Evolutionary conservation across 2,329 filamentous ascomycete genomes (phyloP), one percentile per base, ranked within the genome.

Genomic region (Aspergillus aculeatus): DNA sequence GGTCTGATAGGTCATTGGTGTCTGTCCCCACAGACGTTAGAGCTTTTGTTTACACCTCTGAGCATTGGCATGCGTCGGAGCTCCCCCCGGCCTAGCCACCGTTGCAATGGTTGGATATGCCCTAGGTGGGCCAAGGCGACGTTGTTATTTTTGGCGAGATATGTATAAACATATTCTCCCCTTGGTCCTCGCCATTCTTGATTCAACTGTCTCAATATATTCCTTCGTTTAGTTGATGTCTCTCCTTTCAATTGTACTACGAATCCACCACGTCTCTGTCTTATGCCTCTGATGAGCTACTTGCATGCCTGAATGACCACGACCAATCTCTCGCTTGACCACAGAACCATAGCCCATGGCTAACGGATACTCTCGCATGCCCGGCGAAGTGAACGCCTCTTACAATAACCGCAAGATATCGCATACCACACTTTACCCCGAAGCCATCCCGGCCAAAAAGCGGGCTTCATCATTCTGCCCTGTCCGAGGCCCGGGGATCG

Each of bases 61-160:
- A 71, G 68, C 72, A 73, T 71, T 72, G 74, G 74, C 69, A 76
- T 77, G 74, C 71, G 68, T 62, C 61, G 60, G 60, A 64, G 62
- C 61, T 59, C 56, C 63, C 64, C 66, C 62, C 62, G 67, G 62
- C 66, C 64, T 69, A 74, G 71, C 72, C 70, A 70, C 71, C 67
- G 64, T 59, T 48, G 52, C 55, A 44, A 47, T 29, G 41, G 63
- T 57, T 59, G 62, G 61, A 53, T 55, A 38, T 50, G 51, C 32
- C 44, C 56, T 54, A 56, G 57, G 19, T 54, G 47, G 26, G 35
- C 47, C 55, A 41, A 53, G 51, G 57, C 29, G 35, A 51, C 12
- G 41, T 50, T 31, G 56, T 61, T 69, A 70, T 68, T 72, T 69
- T 70, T 62, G 61, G 63, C 57, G 32, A 38, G 53, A 32, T 56